Conservation (phyloP, 306 rosid genomes). For the Lathyrus aphaca region DNA sequence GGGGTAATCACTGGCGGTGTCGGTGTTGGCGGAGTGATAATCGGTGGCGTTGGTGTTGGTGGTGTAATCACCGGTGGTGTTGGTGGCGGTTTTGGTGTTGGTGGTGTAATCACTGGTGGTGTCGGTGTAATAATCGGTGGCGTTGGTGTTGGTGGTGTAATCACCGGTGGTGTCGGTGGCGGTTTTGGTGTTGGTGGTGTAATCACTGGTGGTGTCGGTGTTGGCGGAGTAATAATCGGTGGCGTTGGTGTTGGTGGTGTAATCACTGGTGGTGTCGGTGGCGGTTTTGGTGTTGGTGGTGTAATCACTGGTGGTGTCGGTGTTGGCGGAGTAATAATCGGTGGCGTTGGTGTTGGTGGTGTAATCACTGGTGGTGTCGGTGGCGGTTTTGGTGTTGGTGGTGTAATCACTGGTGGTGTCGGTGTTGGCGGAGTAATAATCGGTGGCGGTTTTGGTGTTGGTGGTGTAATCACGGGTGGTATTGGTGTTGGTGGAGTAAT, state of each 20-base stretch:
- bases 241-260: conserved; percentile 22
- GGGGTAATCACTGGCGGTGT: conserved; percentile 17
- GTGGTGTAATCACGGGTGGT: conserved; percentile 33
- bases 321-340: conserved; percentile 28
- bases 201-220: conserved; percentile 37
- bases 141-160: conserved; percentile 1
- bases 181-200: conserved; percentile 33
- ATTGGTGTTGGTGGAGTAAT: neutral
- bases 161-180: conserved; percentile 34
- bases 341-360: conserved; percentile 32
- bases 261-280: neutral
- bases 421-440: neutral
- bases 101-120: conserved; percentile 31
- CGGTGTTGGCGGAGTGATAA: too few relatives aligned
- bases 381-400: conserved; percentile 24
- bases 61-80: conserved; percentile 35
- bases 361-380: too few relatives aligned
- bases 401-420: conserved; percentile 32
- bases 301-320: neutral
- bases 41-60: conserved; percentile 52
- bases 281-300: conserved; percentile 33
- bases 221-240: conserved; percentile 34
- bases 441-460: neutral
- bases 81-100: neutral
- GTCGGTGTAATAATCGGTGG: too few relatives aligned